Percentiles rank a stretch among this genome's conserved stretches.
Conservation (phyloP, 208 protist genomes). For the Wallacemonas sp. region DNA sequence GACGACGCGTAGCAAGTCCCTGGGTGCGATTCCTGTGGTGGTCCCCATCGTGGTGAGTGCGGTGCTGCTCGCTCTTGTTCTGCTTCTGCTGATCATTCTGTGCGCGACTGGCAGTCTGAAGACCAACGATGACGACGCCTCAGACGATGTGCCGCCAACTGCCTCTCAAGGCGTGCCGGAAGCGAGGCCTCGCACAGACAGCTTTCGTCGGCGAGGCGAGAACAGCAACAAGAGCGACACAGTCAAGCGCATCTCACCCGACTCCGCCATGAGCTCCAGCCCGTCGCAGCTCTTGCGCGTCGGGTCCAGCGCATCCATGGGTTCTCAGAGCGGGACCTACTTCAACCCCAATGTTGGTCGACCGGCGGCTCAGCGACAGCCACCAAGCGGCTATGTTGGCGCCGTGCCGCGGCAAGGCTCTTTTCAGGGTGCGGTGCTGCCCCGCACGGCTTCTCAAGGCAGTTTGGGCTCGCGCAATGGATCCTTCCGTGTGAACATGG, state of each 20-base stretch:
- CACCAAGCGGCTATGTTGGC: not conserved
- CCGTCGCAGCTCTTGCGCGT: not conserved
- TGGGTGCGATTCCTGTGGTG: slow-evolving; percentile 15
- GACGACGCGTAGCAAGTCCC: not conserved
- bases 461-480: not conserved
- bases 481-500: not conserved
- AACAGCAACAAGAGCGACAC: not conserved
- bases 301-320: not conserved
- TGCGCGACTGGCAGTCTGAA: not conserved
- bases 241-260: not conserved
- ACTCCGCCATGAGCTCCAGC: slow-evolving; percentile 3
- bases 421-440: not conserved
- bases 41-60: slow-evolving; percentile 15
- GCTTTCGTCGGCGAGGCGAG: not conserved
- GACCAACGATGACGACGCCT: not conserved
- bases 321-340: not conserved
- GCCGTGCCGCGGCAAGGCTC: not conserved
- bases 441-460: not conserved
- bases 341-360: not conserved
- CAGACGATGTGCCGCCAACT: not conserved
- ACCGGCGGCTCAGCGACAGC: not conserved
- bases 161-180: not conserved
- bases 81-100: slow-evolving; percentile 17
- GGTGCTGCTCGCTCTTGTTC: slow-evolving; percentile 8
- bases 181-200: not conserved